Conservation (phyloP, 805 yeast genomes). For the Candida suzukii region DNA sequence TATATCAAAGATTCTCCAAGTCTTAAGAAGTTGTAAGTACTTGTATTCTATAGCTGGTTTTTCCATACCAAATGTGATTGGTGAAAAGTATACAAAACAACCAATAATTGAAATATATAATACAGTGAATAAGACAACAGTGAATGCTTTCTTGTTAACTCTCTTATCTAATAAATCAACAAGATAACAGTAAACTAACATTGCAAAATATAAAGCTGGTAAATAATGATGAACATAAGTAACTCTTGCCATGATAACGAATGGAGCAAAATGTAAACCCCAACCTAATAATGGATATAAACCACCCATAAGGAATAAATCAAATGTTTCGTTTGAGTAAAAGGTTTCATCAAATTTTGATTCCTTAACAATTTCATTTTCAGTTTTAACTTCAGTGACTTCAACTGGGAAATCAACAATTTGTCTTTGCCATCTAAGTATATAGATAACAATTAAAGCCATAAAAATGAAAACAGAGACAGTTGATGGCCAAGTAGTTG, state of each 20-base stretch:
- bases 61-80: constrained; percentile 76
- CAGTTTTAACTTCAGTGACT: neutral
- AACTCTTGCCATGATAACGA: constrained; percentile 90
- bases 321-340: constrained; percentile 5
- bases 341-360: constrained; percentile 2
- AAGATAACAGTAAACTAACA: constrained; percentile 62
- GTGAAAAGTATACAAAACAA: constrained; percentile 53
- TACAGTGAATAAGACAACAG: constrained; percentile 31
- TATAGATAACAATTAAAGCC: constrained; percentile 32
- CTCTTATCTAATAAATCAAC: constrained; percentile 32
- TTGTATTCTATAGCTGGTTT: constrained; percentile 42
- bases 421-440: constrained; percentile 83
- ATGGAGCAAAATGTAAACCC: constrained; percentile 84
- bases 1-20: constrained; percentile 43
- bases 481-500: constrained; percentile 71
- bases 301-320: constrained; percentile 52
- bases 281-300: constrained; percentile 84
- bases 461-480: constrained; percentile 50
- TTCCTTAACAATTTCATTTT: neutral
- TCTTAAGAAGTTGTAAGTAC: constrained; percentile 44
- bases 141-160: constrained; percentile 15
- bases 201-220: constrained; percentile 93
- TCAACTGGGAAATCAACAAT: constrained; percentile 43
- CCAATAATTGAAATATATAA: constrained; percentile 48
- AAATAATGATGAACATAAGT: constrained; percentile 95